Base-by-base conservation (phyloP, 2,329 filamentous ascomycete species). In the Scorias spongiosa region DNA sequence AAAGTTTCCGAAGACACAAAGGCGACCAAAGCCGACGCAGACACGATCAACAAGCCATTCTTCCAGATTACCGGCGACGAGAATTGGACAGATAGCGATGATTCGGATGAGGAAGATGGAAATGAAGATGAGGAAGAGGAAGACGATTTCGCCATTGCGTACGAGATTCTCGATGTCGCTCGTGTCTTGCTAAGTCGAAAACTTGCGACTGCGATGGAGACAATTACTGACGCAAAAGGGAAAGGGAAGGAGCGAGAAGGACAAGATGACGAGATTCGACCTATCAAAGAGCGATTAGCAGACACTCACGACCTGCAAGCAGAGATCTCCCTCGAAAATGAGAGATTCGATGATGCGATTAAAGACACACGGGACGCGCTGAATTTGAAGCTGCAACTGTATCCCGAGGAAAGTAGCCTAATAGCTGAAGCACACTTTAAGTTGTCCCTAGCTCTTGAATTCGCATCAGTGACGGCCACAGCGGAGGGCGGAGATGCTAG, bases 361-460 rank as follows among this genome's bases (percentile, higher is more conserved):
- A 74, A 78, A 40, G 91, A 98, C 63, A 78, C 85, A 42, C 79
- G 78, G 53, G 76, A 81, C 11, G 80, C 87, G 1, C 75, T 96
- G 41, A 75, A 75, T 36, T 76, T 93, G 56, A 93, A 93, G 64
- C 66, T 84, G 53, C 74, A 82, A 42, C 72, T 96, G 2, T 87
- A 85, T 58, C 74, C 84, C 0, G 72, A 81, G 41, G 85, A 93
- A 49, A 86, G 84, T 11, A 83, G 87, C 54, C 74, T 93, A 42
- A 75, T 96, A 45, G 89, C 91, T 37, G 91, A 98, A 67, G 89
- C 85, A 12, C 87, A 98, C 67, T 98, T 84, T 70, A 96, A 95
- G 66, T 79, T 98, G 20, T 94, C 89, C 0, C 75, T 98, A 12
- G 91, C 91, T 0, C 74, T 98, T 26, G 91, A 98, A 59, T 96